These are phyloP conservation scores for Phytopythium chamaehyphon DNA, from an alignment of 352 stramenopile species.

Conservation along the genomic window DNA sequence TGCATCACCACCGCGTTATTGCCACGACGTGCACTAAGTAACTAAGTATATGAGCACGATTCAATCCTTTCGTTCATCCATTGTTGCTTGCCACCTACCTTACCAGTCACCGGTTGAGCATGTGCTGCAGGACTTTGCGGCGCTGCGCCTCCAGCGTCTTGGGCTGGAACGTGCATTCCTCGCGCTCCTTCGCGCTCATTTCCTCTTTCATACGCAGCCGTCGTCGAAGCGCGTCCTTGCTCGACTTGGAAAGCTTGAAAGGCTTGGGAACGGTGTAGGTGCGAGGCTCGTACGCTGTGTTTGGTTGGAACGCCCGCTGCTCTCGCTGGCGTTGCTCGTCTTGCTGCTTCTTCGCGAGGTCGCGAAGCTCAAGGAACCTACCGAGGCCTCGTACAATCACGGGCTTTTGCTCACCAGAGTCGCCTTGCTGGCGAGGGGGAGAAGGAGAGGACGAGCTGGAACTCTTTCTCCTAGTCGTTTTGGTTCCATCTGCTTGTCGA, in stretches of 20 bases:
- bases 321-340: conserved; percentile 60
- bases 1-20: not conserved
- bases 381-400: conserved; percentile 79
- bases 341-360: conserved; percentile 63
- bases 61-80: not conserved
- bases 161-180: conserved; percentile 61
- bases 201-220: conserved; percentile 40
- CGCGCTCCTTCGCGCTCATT: conserved; percentile 42
- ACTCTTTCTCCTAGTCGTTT: conserved; percentile 4
- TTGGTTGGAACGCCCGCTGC: conserved; percentile 53
- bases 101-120: conserved; percentile 29
- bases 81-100: conserved; percentile 1
- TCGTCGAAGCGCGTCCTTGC: conserved; percentile 42
- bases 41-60: conserved; percentile 11
- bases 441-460: conserved; percentile 11
- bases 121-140: conserved; percentile 43
- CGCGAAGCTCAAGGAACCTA: conserved; percentile 70
- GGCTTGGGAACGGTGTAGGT: conserved; percentile 74
- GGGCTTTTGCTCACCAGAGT: conserved; percentile 16
- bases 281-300: conserved; percentile 54
- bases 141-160: conserved; percentile 52
- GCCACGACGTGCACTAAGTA: not conserved
- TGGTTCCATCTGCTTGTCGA: not conserved
- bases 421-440: conserved; percentile 1
- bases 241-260: conserved; percentile 68